Conservation (phyloP, 352 stramenopile species). For the Pilasporangium apinafurcum region DNA sequence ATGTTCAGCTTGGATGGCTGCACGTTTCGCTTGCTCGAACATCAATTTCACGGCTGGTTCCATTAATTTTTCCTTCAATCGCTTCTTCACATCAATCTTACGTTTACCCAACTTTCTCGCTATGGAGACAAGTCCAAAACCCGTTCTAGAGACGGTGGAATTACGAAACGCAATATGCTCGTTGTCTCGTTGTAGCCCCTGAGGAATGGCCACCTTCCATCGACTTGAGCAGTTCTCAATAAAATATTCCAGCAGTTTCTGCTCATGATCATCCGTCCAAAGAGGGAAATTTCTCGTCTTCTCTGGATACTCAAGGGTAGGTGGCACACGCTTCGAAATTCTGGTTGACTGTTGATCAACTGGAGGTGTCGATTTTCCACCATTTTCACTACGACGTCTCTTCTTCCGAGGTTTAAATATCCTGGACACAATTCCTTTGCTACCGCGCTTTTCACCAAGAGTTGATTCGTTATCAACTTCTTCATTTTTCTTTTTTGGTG, state of each 20-base stretch:
- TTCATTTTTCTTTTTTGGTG: constrained; percentile 14
- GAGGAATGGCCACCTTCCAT: constrained; percentile 56
- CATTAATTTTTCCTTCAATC: constrained; percentile 59
- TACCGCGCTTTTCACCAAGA: constrained; percentile 15
- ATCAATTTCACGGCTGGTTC: constrained; percentile 49
- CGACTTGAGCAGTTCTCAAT: constrained; percentile 59
- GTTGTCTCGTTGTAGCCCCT: constrained; percentile 44
- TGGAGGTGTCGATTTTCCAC: no score
- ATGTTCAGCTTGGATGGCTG: constrained; percentile 31
- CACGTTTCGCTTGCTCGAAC: constrained; percentile 54
- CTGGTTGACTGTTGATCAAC: background rate
- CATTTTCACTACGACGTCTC: no score
- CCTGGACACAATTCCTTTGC: constrained; percentile 76
- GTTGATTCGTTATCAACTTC: background rate
- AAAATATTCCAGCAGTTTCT: constrained; percentile 54
- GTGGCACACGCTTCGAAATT: no score
- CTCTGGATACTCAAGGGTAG: constrained; percentile 1
- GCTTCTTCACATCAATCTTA: constrained; percentile 76
- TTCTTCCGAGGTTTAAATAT: constrained; percentile 22
- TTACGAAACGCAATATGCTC: constrained; percentile 62
- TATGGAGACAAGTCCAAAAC: constrained; percentile 59
- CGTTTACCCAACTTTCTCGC: constrained; percentile 55
- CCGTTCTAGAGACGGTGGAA: constrained; percentile 44
- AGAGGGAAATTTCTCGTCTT: constrained; percentile 11
- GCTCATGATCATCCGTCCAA: constrained; percentile 55